These are phyloP conservation scores for Coemansia sp. DNA, from an alignment of 192 early-diverging fungal species.

Conservation along the genomic window DNA sequence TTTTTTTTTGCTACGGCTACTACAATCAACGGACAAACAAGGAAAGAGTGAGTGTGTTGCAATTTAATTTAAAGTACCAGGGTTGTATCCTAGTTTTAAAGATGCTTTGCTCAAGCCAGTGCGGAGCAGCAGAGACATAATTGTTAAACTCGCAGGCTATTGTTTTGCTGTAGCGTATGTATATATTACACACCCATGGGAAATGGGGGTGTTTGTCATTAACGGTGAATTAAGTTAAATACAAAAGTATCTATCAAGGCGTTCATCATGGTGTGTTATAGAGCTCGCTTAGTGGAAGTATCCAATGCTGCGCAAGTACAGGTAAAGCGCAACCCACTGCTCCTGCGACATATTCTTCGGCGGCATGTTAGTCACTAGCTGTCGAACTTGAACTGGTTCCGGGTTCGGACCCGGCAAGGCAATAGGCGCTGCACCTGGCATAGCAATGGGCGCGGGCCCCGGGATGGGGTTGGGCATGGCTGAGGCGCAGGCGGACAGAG, in stretches of 20 bases:
- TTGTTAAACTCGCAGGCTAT: neutral
- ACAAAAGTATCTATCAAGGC: neutral
- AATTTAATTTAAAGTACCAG: neutral
- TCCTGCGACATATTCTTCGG: slow-evolving; percentile 10
- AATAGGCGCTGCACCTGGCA: slow-evolving; percentile 4
- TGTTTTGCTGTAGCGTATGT: neutral
- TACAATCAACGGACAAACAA: neutral
- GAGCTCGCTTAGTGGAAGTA: neutral
- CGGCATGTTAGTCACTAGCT: slow-evolving; percentile 18
- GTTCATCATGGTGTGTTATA: neutral
- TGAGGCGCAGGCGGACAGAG: neutral
- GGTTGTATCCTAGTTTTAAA: neutral
- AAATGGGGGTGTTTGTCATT: neutral
- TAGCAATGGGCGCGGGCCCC: slow-evolving; percentile 7
- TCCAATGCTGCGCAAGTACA: slow-evolving; percentile 12
- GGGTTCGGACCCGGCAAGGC: neutral
- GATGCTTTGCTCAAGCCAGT: neutral
- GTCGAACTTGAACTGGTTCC: slow-evolving; percentile 2
- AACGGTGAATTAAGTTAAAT: neutral
- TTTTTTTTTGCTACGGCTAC: too few relatives aligned
- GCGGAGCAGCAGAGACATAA: neutral
- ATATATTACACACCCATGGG: neutral
- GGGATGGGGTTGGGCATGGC: slow-evolving; percentile 11
- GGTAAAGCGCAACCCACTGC: slow-evolving; percentile 12
- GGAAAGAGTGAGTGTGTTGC: neutral